Evolutionary conservation across 176 grass and related monocot species (phyloP).

Genomic region (Areca catechu): DNA sequence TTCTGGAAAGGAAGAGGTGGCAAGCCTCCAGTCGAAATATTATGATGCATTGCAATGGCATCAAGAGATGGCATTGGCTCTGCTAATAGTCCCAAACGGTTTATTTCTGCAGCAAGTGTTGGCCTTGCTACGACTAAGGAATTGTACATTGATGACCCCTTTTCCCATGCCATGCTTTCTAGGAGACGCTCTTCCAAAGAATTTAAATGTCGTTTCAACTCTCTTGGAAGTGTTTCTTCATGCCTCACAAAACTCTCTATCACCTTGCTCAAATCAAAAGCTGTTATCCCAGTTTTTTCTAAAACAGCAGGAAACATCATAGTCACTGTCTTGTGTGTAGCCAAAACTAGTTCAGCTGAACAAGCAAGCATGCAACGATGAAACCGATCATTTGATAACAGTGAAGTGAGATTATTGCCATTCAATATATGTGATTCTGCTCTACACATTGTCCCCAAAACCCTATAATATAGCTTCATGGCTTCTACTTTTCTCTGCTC

Average conservation of each 20-base stretch:
- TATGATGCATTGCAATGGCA: conserved; percentile 65
- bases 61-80: conserved; percentile 98
- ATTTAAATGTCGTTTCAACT: conserved; percentile 94
- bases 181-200: conserved; percentile 82
- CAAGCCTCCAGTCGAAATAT: conserved; percentile 53
- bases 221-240: conserved; percentile 91
- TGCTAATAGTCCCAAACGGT: conserved; percentile 66
- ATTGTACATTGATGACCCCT: conserved; percentile 94
- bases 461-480: conserved; percentile 81
- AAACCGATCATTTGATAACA: conserved; percentile 79
- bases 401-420: conserved; percentile 67
- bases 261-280: conserved; percentile 97
- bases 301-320: conserved; percentile 97
- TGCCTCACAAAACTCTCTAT: conserved; percentile 97
- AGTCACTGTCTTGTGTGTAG: conserved; percentile 93
- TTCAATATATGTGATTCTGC: conserved; percentile 73
- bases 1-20: conserved; percentile 80
- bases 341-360: conserved; percentile 86
- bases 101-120: conserved; percentile 65
- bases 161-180: conserved; percentile 98
- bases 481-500: conserved; percentile 96
- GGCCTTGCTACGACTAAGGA: conserved; percentile 86
- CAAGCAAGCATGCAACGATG: conserved; percentile 97
- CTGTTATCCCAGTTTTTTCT: conserved; percentile 92
- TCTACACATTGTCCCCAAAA: conserved; percentile 83